Evolutionary conservation across 345 rosid genomes (phyloP), one percentile per base, ranked within the genome.

Genomic region (Lepidium aucheri): DNA sequence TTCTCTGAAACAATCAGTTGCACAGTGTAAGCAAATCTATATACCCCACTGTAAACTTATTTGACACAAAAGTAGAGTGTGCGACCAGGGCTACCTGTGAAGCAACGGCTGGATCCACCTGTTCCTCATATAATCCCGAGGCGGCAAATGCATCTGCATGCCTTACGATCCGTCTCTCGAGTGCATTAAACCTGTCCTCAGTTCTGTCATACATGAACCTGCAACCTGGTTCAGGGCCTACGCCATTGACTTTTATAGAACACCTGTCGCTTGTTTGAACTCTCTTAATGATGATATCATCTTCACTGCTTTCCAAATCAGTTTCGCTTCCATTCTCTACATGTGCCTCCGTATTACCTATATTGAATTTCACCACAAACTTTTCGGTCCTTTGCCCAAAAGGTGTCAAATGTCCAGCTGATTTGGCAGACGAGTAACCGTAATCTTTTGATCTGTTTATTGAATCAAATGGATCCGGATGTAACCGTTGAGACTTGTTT

Each of bases 161-260:
- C 81, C 64, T 84, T 58, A 53, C 71, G 15, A 94, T 86, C 55
- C 88, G 85, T 68, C 74, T 79, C 76, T 94, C 95, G 18, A 88
- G 80, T 18, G 89, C 85, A 73, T 75, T 77, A 77, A 88, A 90
- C 96, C 83, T 83, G 73, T 88, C 95, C 77, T 94, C 96, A 20
- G 80, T 84, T 80, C 83, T 80, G 68, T 94, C 92, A 72, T 84
- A 86, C 97, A 90, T 85, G 79, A 83, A 90, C 67, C 90, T 82
- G 78, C 96, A 90, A 72, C 90, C 90, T 45, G 81, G 82, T 73
- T 86, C 78, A 62, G 84, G 99, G 44, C 93, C 84, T 64, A 83
- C 65, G 72, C 70, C 77, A 73, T 76, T 83, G 63, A 88, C 61
- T 30, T 61, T 74, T 70, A 94, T 54, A 52, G 87, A 86, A 77